A percentile compares a stretch with the other conserved stretches of the same genome.
Conservation (phyloP, 345 rosid genomes). For the Pistacia atlantica region DNA sequence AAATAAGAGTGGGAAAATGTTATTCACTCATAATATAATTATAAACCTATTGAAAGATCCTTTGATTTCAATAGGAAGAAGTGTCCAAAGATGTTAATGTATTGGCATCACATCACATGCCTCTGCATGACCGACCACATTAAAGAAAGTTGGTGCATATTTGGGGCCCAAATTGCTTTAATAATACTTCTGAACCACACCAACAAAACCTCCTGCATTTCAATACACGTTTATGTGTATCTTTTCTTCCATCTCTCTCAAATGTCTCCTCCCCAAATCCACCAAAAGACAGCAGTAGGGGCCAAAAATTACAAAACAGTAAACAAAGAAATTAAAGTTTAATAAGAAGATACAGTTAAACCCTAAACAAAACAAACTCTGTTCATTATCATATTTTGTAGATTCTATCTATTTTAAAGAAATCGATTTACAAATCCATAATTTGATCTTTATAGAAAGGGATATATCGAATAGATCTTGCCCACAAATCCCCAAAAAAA, state of each 20-base stretch:
- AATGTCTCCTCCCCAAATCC: background rate
- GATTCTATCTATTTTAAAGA: background rate
- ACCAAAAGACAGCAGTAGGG: background rate
- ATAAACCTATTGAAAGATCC: no score
- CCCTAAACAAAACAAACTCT: no score
- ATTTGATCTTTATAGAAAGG: background rate
- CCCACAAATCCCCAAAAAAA: slow-evolving; percentile 1
- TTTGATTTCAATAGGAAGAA: background rate
- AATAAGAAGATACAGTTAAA: no score
- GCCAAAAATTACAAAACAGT: background rate
- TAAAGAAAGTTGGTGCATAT: background rate
- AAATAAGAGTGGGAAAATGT: no score
- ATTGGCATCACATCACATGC: background rate
- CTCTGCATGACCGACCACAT: slow-evolving; percentile 3
- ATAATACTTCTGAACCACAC: background rate
- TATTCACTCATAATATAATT: no score
- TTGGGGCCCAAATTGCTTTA: background rate
- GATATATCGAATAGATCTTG: background rate
- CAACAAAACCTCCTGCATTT: background rate
- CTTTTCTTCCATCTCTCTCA: background rate
- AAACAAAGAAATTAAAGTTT: background rate
- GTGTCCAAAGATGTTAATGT: background rate
- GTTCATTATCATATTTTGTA: background rate
- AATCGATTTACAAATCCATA: background rate
- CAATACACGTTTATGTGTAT: background rate